Base-by-base conservation (phyloP, 257 asterid genomes). In the Solanum clarkiae region DNA sequence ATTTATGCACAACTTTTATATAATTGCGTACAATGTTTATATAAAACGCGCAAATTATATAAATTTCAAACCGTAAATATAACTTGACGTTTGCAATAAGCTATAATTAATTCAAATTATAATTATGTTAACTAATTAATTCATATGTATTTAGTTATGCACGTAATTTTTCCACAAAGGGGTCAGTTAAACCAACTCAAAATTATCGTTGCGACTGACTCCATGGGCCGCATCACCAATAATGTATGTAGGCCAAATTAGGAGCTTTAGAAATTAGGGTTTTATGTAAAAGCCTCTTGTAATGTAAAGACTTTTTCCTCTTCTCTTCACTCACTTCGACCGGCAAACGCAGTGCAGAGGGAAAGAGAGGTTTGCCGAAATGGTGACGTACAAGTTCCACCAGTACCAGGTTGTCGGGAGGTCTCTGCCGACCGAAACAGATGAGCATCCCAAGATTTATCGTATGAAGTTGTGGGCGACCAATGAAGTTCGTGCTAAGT, bases 391-490 rank as follows among this genome's bases (percentile, higher is more conserved):
- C 92, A 91, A 51, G 98, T 92, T 92, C 79, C 98, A 93, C 90
- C 98, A 94, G 90, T 94, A 92, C 92, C 98, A 94, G 92, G 98
- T 94, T 88, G 98, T 93, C 63, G 98, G 98, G 42, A 91, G 98
- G 84, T 96, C 93, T 86, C 88, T 94, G 72, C 98, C 98, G 68
- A 91, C 97, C 49, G 98, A 93, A 90, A 89, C 90, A 12, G 98
- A 94, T 77, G 94, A 89, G 86, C 97, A 92, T 84, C 98, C 98
- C 8, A 94, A 94, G 91, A 94, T 94, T 92, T 94, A 93, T 89
- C 91, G 98, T 32, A 94, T 94, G 98, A 94, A 94, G 93, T 97
- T 94, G 97, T 75, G 82, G 82, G 82, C 82, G 24, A 75, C 82
- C n/a, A 75, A 75, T 75, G 82, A 75, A 75, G 82, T 94, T 86